Evolutionary conservation across 164 flowering plant genomes (phyloP), one percentile per base, ranked within the genome.

Genomic region (Euptelea pleiosperma): DNA sequence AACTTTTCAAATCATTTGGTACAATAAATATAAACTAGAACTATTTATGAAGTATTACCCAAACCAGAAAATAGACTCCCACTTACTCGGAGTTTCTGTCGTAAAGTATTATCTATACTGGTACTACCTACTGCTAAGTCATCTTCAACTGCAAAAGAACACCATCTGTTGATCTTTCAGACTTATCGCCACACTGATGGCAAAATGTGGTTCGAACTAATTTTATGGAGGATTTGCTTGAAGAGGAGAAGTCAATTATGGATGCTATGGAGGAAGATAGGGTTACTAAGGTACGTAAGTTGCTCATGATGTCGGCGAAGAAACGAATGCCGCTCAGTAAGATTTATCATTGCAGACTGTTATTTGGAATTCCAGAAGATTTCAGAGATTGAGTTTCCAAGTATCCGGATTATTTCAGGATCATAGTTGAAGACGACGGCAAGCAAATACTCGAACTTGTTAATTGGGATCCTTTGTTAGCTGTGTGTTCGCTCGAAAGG

Each of bases 331-430:
- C 91, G 0, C 64, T 94, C 61, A 84, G 81, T 45, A 94, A 87
- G 71, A 82, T 91, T 58, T 65, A 87, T 62, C 97, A 84, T 63
- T 77, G 79, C 49, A 61, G 99, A 63, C 43, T 58, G 5, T 54
- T 94, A 57, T 94, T 94, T 57, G 99, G 99, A 7, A 75, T 91
- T 26, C 88, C 96, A 0, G 90, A 82, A 18, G 96, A 94, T 75
- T 91, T 94, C 55, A 65, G 96, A 57, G 97, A 94, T 48, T 61
- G 96, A 42, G 77, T 87, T 14, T 57, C 8, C 26, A 81, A 85
- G 37, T 94, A 82, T 52, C 86, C 89, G 0, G 69, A 85, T 45
- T 84, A 73, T 69, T 91, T 94, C 36, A 74, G 69, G 19, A 51
- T 77, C 18, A 81, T 70, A 3, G 78, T 84, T 30, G 95, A 82